Evolutionary conservation across 345 rosid genomes (phyloP), one percentile per base, ranked within the genome.

Genomic region (Barbarea vulgaris): DNA sequence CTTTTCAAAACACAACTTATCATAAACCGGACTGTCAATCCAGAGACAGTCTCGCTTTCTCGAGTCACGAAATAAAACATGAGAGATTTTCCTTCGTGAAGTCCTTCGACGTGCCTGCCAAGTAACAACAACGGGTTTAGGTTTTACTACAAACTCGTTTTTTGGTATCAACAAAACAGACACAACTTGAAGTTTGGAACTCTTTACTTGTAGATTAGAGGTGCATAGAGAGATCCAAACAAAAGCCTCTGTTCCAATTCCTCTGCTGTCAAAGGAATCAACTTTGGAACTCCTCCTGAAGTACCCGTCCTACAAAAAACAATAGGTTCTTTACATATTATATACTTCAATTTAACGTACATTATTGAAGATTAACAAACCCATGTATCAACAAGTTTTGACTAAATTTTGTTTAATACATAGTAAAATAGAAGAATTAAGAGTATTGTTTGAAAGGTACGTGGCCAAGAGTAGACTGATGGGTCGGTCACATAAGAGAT

Each of bases 241-340:
- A 84, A 83, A 5, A 87, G 82, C 81, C 90, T 89, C 65, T 91
- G 82, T 74, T 87, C 84, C 85, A 91, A 70, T 69, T 93, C 98
- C 79, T 90, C 87, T 44, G 86, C 85, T 24, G 95, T 93, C 55
- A 96, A 84, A 42, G 98, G 98, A 89, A 93, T 89, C 87, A 93
- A 73, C 76, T 93, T 93, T 25, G 98, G 97, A 55, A 80, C 84
- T 33, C 98, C 97, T 46, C 91, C 97, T 5, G 98, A 89, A 47
- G 98, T 93, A 14, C 98, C 98, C 1, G 98, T 87, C 85, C 98
- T 93, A 86, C 75, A 81, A 47, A 47, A n/a, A 51, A 44, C 31
- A 57, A 24, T 28, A 25, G 6, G 33, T 27, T 51, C 31, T 70
- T 31, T 19, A 58, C 65, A 58, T 15, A 57, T 46, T 58, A 18